A percentile compares a stretch with the other conserved stretches of the same genome.
Conservation (phyloP, 345 rosid genomes). For the rapeseed (Brassica napus) region Da-Ae NC_063440.1:14905001-14905500, state of each 20-base stretch:
- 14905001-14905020: too few species aligned
- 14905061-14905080: too few species aligned
- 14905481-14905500: neutral
- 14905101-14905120: too few species aligned
- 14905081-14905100: too few species aligned
- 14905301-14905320: slow-evolving; percentile 1
- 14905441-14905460: too few species aligned
- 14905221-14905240: neutral
- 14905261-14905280: neutral
- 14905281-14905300: slow-evolving; percentile 13
- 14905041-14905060: too few species aligned
- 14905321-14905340: neutral
- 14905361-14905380: neutral
- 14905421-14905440: neutral
- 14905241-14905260: neutral
- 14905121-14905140: too few species aligned
- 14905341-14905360: neutral
- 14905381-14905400: neutral
- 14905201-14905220: neutral
- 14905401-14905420: neutral
- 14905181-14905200: too few species aligned
- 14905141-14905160: too few species aligned
- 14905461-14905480: neutral
- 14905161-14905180: too few species aligned
- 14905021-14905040: too few species aligned